These are phyloP conservation scores for Xerocomus amazonicus DNA, from an alignment of 1,284 basidiomycete genomes.

Conservation along the genomic window DNA sequence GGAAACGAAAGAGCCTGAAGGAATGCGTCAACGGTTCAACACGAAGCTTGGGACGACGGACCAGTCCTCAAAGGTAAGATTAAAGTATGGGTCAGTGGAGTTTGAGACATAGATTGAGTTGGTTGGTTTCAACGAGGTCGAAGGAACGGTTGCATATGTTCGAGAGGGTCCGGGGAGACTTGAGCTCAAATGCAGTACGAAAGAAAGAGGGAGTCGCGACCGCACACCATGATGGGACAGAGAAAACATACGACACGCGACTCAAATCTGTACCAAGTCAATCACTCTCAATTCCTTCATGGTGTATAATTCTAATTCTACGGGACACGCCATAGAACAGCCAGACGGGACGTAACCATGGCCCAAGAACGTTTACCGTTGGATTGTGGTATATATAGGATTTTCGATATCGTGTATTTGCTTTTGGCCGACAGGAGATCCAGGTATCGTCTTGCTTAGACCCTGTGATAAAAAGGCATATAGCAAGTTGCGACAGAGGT, in stretches of 20 bases:
- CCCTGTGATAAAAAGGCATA: constrained; percentile 52
- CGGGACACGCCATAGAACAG: constrained; percentile 5
- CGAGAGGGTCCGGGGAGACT: constrained; percentile 6
- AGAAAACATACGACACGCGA: constrained; percentile 19
- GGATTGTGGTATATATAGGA: constrained; percentile 76
- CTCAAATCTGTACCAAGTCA: no score
- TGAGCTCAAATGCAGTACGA: background rate
- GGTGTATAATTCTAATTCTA: constrained; percentile 23
- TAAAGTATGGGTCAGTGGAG: constrained; percentile 88
- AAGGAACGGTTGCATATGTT: constrained; percentile 12
- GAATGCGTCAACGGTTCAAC: constrained; percentile 1
- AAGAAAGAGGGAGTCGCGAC: background rate
- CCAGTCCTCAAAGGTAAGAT: constrained; percentile 94
- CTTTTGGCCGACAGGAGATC: constrained; percentile 78
- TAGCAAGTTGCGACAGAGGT: background rate
- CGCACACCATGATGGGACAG: constrained; percentile 12
- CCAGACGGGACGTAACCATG: background rate
- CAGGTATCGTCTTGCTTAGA: constrained; percentile 90
- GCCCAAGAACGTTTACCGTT: constrained; percentile 50
- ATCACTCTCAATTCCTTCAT: background rate
- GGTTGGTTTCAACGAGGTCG: constrained; percentile 30
- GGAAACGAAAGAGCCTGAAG: constrained; percentile 82
- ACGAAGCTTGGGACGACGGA: constrained; percentile 30
- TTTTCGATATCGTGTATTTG: constrained; percentile 90
- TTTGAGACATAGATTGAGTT: constrained; percentile 78